A percentile compares a stretch with the other conserved stretches of the same genome.
phyloP scores from a whole-genome alignment of 169 alveolate genomes.

The Cryptosporidium baileyi region DNA sequence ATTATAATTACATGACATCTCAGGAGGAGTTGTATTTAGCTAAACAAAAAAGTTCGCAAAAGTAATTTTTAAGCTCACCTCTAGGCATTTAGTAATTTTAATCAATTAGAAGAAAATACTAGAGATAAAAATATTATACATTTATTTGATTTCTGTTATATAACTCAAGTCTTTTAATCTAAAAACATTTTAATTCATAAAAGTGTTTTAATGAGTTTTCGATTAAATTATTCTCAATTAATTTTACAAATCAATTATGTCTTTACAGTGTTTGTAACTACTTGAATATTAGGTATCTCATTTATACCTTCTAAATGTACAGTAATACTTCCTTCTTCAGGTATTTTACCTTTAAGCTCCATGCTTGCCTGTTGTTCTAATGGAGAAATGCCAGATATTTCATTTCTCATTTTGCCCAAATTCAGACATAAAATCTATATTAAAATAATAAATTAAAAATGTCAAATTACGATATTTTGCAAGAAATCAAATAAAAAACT shows the following conservation, averaged over 20 bases:
- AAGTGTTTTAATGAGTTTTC: background rate
- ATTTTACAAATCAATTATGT: background rate
- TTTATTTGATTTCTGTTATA: background rate
- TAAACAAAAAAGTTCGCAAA: slow-evolving; percentile 29
- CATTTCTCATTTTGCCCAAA: slow-evolving; percentile 62
- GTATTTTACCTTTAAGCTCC: slow-evolving; percentile 52
- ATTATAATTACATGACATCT: slow-evolving; percentile 79
- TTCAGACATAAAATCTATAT: slow-evolving; percentile 33
- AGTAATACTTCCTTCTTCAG: slow-evolving; percentile 52
- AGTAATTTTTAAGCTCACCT: background rate
- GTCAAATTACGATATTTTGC: background rate
- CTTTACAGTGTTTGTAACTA: slow-evolving; percentile 26
- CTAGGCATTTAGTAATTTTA: background rate
- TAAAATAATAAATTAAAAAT: background rate
- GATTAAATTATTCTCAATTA: too few species aligned
- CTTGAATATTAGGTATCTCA: slow-evolving; percentile 44
- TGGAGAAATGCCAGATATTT: slow-evolving; percentile 61
- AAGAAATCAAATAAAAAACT: background rate
- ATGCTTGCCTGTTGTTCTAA: slow-evolving; percentile 59
- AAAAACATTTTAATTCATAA: background rate
- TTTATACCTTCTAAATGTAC: slow-evolving; percentile 51
- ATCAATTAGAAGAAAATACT: background rate
- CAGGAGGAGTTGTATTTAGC: slow-evolving; percentile 75
- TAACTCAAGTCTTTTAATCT: background rate
- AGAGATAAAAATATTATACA: too few species aligned